phyloP scores from a whole-genome alignment of 805 yeast genomes.

The Kazachstania psychrophila region DNA sequence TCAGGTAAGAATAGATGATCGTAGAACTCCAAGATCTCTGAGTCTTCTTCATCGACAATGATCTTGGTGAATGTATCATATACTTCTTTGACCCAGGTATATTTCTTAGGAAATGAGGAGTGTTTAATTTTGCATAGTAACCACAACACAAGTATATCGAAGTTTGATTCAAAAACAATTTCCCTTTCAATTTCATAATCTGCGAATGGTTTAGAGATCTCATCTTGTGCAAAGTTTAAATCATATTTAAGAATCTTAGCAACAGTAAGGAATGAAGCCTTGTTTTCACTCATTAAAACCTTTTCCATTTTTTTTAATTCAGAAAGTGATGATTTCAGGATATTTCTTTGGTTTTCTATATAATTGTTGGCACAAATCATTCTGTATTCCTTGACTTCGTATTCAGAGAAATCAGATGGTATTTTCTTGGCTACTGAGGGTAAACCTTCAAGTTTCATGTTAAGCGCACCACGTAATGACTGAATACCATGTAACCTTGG shows the following conservation, averaged over 20 bases:
- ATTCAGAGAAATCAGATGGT: conserved; percentile 3
- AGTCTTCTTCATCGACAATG: background rate
- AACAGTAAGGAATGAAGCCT: conserved; percentile 38
- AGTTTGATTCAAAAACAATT: conserved; percentile 36
- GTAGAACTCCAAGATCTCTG: conserved; percentile 9
- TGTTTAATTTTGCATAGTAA: conserved; percentile 11
- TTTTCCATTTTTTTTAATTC: conserved; percentile 45
- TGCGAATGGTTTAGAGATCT: conserved; percentile 39
- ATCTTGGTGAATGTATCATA: conserved; percentile 2
- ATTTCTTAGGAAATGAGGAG: conserved; percentile 9
- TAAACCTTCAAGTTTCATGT: conserved; percentile 35
- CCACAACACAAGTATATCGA: conserved; percentile 38
- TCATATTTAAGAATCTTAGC: conserved; percentile 48
- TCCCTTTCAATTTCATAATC: conserved; percentile 28
- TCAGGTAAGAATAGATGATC: conserved; percentile 5
- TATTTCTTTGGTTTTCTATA: conserved; percentile 39
- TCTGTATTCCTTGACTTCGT: conserved; percentile 11
- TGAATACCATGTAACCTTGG: conserved; percentile 52
- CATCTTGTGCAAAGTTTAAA: conserved; percentile 36
- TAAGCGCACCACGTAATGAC: conserved; percentile 45
- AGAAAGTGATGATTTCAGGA: conserved; percentile 38
- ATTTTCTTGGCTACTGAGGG: no score
- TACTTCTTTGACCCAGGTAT: conserved; percentile 14
- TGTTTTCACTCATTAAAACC: conserved; percentile 35
- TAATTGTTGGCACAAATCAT: conserved; percentile 35